phyloP scores from a whole-genome alignment of 2,329 filamentous ascomycete genomes.

The Magnaporthales sp. region DNA sequence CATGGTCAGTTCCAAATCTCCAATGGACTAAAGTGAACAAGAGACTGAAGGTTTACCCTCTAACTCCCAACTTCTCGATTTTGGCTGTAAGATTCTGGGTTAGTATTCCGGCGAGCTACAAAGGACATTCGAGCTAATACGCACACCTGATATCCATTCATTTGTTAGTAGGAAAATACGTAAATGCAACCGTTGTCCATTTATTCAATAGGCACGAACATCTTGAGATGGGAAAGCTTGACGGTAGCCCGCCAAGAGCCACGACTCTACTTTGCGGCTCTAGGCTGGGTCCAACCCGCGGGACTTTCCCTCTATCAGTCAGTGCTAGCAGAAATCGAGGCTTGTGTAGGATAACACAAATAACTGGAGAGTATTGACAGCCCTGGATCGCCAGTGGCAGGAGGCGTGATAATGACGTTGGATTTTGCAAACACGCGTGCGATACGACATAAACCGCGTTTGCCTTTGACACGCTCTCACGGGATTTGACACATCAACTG shows the following conservation, averaged over 20 bases:
- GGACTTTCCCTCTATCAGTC: not conserved
- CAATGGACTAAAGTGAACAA: not conserved
- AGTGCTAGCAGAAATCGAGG: not conserved
- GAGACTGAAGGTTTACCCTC: conserved; percentile 10
- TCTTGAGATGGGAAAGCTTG: not conserved
- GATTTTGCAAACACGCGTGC: not conserved
- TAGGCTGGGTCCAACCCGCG: not conserved
- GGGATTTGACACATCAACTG: not conserved
- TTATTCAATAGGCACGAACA: not conserved
- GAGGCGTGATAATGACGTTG: not conserved
- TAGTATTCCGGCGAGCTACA: not conserved
- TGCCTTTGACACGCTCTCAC: conserved; percentile 5
- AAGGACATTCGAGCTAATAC: not conserved
- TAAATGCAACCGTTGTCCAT: not conserved
- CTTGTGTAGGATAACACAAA: not conserved
- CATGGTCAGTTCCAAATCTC: not conserved
- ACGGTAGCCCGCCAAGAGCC: not conserved
- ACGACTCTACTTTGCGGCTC: not conserved
- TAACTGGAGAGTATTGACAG: not conserved
- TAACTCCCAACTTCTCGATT: conserved; percentile 16
- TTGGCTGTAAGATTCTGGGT: conserved; percentile 9
- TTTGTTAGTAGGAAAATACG: not conserved
- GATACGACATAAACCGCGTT: not conserved
- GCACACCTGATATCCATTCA: not conserved
- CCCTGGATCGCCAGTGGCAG: not conserved